Evolutionary conservation across 495 filamentous ascomycete genomes (phyloP).

Genomic region (Tetracladium setigerum): DNA sequence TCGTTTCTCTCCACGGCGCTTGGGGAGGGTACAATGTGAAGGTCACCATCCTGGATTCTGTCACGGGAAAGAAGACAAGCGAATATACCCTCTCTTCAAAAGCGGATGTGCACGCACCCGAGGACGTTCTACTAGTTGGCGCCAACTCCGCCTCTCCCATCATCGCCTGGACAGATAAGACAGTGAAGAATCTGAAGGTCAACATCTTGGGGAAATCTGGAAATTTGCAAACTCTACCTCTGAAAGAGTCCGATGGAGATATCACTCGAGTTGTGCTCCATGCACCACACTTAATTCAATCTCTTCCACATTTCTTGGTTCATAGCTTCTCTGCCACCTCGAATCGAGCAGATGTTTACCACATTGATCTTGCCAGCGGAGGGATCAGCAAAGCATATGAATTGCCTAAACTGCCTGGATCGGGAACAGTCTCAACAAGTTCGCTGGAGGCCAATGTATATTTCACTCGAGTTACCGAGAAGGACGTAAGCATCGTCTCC

Average conservation of each 20-base stretch:
- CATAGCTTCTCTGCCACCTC: constrained; percentile 64
- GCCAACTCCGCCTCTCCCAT: constrained; percentile 77
- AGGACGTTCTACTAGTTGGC: constrained; percentile 72
- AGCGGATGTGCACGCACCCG: constrained; percentile 54
- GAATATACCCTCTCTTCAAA: constrained; percentile 65
- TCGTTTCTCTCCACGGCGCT: constrained; percentile 66
- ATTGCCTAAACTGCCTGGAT: constrained; percentile 58
- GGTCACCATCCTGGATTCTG: constrained; percentile 60
- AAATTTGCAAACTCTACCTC: constrained; percentile 39
- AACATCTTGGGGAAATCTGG: constrained; percentile 68
- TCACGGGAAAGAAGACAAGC: constrained; percentile 58
- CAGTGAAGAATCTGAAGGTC: constrained; percentile 59
- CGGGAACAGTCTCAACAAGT: constrained; percentile 72
- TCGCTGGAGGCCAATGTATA: constrained; percentile 74
- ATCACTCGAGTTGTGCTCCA: constrained; percentile 64
- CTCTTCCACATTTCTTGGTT: constrained; percentile 73
- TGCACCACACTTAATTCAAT: constrained; percentile 60
- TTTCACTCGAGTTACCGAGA: constrained; percentile 71
- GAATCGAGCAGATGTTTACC: constrained; percentile 81
- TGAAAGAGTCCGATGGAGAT: constrained; percentile 37
- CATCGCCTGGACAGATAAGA: constrained; percentile 72
- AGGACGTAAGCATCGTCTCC: constrained; percentile 64
- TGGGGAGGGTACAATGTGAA: constrained; percentile 61
- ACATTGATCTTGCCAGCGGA: constrained; percentile 62
- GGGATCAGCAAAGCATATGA: constrained; percentile 65